These are phyloP conservation scores for Nemania abortiva DNA, from an alignment of 2,329 filamentous ascomycete species.

Conservation along the genomic window DNA sequence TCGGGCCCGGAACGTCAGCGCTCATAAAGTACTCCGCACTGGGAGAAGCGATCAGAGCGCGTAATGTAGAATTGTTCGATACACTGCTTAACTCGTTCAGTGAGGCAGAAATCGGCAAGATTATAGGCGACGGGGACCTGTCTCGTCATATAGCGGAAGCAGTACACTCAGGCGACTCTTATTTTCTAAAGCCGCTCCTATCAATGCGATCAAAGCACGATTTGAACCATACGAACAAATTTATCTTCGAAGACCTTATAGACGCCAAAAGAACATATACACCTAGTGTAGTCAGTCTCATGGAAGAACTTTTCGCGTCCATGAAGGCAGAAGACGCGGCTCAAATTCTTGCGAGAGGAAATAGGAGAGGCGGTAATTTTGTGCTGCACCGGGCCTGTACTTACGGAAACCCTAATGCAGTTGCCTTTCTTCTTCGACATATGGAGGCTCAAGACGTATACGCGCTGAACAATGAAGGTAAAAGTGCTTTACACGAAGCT, in stretches of 20 bases:
- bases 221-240: not conserved
- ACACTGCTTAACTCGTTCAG: not conserved
- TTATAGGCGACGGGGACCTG: not conserved
- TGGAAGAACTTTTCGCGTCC: too few species aligned
- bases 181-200: not conserved
- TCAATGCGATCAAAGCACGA: not conserved
- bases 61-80: not conserved
- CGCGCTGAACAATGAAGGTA: not conserved
- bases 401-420: not conserved
- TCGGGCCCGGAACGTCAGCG: not conserved
- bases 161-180: not conserved
- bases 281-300: not conserved
- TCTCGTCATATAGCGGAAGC: not conserved
- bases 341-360: not conserved
- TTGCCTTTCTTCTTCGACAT: constrained; percentile 16
- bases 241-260: not conserved
- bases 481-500: too few species aligned
- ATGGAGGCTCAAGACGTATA: not conserved
- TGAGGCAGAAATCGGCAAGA: not conserved
- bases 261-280: not conserved
- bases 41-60: not conserved
- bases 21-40: not conserved
- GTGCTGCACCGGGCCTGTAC: constrained; percentile 1
- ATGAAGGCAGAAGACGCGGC: not conserved
- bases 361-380: not conserved